Evolutionary conservation across 495 filamentous ascomycete genomes (phyloP), one percentile per base, ranked within the genome.

Genomic region (Darksidea phi): DNA sequence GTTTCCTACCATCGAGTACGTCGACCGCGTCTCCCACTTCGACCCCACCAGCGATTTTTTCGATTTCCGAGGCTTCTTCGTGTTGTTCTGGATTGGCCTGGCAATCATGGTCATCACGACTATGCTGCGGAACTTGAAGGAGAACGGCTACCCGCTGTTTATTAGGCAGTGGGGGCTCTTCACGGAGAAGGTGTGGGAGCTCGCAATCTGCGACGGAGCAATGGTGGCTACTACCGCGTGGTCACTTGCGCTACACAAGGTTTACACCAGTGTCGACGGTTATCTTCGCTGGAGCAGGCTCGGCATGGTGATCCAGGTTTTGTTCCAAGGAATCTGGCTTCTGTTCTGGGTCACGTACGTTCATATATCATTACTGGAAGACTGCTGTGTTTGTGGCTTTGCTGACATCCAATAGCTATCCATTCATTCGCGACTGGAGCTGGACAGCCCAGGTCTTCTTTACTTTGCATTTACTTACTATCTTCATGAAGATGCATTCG

Each of bases 401-500:
- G n/a, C 54, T 43, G 26, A 74, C 76, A 48, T 75, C 64, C 42
- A 3, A 43, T 57, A 86, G 86, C 51, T 86, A 90, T 74, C 94
- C 94, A 0, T 98, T 98, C 64, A 76, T 86, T 68, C 74, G 91
- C n/a, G 77, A 83, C 18, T 98, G 94, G 94, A 90, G 91, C 47
- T 89, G 86, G 86, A 98, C 94, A 6, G 87, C 93, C 24, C 94
- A 98, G 70, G 94, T 97, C 42, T 97, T 91, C 73, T 86, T 98
- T 62, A 87, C 92, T 12, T 82, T 98, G 15, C 94, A 98, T 71
- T 86, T 90, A 37, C 81, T 98, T 70, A 86, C 88, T 13, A 77
- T 98, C 6, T 84, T 97, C 24, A 98, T 98, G 94, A 98, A 98
- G 77, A 90, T 98, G 80, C 94, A 98, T 70, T 96, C 92, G 0